These are phyloP conservation scores for Penicillium sp. DNA, from an alignment of 2,329 filamentous ascomycete genomes.

Conservation along the genomic window DNA sequence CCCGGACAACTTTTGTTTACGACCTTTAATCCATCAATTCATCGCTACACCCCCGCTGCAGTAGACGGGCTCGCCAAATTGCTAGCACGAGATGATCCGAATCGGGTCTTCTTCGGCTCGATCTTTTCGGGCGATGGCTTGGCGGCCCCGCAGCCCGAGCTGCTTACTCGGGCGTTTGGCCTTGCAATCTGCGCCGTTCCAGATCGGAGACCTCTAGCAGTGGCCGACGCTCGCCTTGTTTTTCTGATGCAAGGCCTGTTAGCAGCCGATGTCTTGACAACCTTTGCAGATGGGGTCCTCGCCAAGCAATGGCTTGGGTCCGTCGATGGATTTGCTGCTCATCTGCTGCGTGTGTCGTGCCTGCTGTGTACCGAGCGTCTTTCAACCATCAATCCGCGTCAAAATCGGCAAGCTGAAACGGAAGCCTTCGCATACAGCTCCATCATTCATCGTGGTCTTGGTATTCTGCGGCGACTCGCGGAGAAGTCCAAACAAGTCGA, in stretches of 20 bases:
- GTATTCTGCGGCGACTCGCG: conserved; percentile 60
- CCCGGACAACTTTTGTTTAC: conserved; percentile 65
- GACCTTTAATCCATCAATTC: conserved; percentile 70
- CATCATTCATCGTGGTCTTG: conserved; percentile 63
- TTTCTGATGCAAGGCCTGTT: conserved; percentile 88
- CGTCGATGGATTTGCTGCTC: conserved; percentile 75
- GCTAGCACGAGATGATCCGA: conserved; percentile 87
- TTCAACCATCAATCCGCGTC: conserved; percentile 30
- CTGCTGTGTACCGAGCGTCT: conserved; percentile 62
- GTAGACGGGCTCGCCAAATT: conserved; percentile 88
- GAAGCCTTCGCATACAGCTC: conserved; percentile 40
- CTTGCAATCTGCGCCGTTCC: conserved; percentile 81
- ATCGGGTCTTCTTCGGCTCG: conserved; percentile 73
- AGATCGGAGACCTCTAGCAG: conserved; percentile 58
- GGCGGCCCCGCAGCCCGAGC: conserved; percentile 62
- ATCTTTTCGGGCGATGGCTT: conserved; percentile 70
- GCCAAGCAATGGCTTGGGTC: conserved; percentile 76
- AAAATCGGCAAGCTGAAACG: conserved; percentile 35
- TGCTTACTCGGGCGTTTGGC: conserved; percentile 80
- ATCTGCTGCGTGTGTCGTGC: conserved; percentile 68
- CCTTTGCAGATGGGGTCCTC: conserved; percentile 66
- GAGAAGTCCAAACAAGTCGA: conserved; percentile 58
- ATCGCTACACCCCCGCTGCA: conserved; percentile 83
- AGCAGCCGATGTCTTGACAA: conserved; percentile 79
- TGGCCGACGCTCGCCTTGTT: conserved; percentile 78